These are phyloP conservation scores for Capronia americana DNA, from an alignment of 2,329 filamentous ascomycete species.

Conservation along the genomic window DNA sequence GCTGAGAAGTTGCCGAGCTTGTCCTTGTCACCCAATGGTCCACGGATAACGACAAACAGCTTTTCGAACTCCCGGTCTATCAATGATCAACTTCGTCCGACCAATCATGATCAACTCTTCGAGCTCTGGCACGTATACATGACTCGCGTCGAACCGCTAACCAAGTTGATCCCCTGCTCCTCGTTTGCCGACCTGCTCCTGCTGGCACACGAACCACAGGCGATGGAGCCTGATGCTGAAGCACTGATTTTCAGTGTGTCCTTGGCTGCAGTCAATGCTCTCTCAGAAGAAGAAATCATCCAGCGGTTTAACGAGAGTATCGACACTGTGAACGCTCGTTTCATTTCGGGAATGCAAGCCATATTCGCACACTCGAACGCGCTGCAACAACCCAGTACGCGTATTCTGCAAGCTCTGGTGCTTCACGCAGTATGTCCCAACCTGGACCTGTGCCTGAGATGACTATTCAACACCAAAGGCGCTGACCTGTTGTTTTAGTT, in stretches of 20 bases:
- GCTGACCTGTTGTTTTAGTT: not conserved
- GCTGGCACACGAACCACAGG: not conserved
- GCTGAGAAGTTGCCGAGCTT: not conserved
- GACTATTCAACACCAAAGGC: not conserved
- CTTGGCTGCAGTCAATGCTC: conserved; percentile 8
- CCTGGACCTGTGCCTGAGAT: too few species aligned
- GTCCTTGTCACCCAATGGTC: not conserved
- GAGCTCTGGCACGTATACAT: conserved; percentile 12
- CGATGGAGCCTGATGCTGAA: not conserved
- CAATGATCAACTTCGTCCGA: not conserved
- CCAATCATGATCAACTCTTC: not conserved
- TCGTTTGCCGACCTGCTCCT: conserved; percentile 3
- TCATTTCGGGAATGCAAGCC: not conserved
- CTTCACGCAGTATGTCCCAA: conserved; percentile 2
- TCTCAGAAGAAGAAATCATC: not conserved
- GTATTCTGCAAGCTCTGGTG: conserved; percentile 6
- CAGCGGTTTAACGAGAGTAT: not conserved
- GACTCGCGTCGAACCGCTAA: conserved; percentile 5
- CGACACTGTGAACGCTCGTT: not conserved
- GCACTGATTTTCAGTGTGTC: not conserved
- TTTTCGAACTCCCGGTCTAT: not conserved
- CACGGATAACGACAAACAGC: not conserved
- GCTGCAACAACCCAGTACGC: not conserved
- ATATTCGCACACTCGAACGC: not conserved
- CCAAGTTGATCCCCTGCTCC: conserved; percentile 3